These are phyloP conservation scores for Apiosordaria backusii DNA, from an alignment of 495 filamentous ascomycete species.

Conservation along the genomic window DNA sequence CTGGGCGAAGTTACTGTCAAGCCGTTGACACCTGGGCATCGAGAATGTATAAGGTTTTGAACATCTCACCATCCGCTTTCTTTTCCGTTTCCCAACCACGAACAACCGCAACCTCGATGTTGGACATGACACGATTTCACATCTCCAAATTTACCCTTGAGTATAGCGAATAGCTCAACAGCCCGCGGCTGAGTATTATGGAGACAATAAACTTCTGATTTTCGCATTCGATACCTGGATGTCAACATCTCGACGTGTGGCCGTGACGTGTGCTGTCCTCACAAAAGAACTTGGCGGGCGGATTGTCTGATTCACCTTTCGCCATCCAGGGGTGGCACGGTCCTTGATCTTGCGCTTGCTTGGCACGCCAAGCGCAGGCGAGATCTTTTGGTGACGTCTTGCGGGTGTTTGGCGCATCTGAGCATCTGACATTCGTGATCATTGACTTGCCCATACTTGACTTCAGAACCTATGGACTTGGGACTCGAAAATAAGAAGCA, in stretches of 20 bases:
- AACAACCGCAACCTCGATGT: not conserved
- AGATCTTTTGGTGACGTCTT: conserved; percentile 1
- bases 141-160: not conserved
- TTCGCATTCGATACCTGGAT: too few species aligned
- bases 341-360: not conserved
- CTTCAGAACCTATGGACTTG: not conserved
- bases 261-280: not conserved
- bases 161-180: too few species aligned
- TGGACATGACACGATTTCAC: not conserved
- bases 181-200: too few species aligned
- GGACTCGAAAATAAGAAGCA: not conserved
- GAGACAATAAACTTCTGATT: too few species aligned
- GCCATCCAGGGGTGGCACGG: not conserved
- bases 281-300: not conserved
- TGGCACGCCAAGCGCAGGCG: not conserved
- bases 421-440: not conserved
- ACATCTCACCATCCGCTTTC: not conserved
- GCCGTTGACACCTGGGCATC: not conserved
- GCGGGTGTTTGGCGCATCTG: not conserved
- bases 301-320: not conserved
- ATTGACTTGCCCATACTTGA: not conserved
- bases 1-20: not conserved
- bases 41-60: not conserved
- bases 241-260: not conserved
- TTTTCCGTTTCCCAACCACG: not conserved